These are phyloP conservation scores for Zygoascus ofunaensis DNA, from an alignment of 805 yeast genomes.

Conservation along the genomic window DNA sequence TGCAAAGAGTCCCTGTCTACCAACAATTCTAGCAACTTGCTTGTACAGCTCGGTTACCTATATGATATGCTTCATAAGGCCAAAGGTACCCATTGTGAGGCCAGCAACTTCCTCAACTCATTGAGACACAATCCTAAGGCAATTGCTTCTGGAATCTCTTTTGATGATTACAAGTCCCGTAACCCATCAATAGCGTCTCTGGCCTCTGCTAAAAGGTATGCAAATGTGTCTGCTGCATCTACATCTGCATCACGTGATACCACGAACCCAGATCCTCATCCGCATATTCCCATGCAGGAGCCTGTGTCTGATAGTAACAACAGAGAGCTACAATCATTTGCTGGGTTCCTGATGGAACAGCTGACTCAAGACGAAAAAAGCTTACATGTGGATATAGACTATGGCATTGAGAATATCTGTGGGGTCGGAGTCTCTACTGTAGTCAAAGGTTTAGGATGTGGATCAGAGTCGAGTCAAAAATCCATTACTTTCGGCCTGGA, in stretches of 20 bases:
- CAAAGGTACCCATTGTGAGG: constrained; percentile 65
- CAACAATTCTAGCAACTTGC: constrained; percentile 33
- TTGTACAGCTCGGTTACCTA: constrained; percentile 79
- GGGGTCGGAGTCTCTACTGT: constrained; percentile 17
- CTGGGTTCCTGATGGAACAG: constrained; percentile 47
- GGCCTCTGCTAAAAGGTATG: constrained; percentile 6
- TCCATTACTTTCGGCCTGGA: constrained; percentile 19
- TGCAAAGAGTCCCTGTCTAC: constrained; percentile 35
- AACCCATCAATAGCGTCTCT: neutral
- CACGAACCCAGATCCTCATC: neutral
- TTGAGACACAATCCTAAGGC: constrained; percentile 45
- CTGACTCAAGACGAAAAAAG: constrained; percentile 41
- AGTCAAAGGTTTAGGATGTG: constrained; percentile 20
- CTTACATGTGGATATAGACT: neutral
- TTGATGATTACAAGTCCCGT: constrained; percentile 30
- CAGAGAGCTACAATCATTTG: constrained; percentile 42
- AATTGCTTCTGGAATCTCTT: constrained; percentile 41
- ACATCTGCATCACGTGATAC: neutral
- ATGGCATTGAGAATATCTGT: constrained; percentile 4
- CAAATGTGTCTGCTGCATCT: constrained; percentile 5
- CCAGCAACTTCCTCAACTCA: constrained; percentile 64
- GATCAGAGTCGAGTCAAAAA: constrained; percentile 15
- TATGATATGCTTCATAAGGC: constrained; percentile 88
- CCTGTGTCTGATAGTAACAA: constrained; percentile 1
- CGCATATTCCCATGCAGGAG: neutral